Conservation (phyloP, 2,329 filamentous ascomycete species). For the Pseudogymnoascus pannorum region DNA sequence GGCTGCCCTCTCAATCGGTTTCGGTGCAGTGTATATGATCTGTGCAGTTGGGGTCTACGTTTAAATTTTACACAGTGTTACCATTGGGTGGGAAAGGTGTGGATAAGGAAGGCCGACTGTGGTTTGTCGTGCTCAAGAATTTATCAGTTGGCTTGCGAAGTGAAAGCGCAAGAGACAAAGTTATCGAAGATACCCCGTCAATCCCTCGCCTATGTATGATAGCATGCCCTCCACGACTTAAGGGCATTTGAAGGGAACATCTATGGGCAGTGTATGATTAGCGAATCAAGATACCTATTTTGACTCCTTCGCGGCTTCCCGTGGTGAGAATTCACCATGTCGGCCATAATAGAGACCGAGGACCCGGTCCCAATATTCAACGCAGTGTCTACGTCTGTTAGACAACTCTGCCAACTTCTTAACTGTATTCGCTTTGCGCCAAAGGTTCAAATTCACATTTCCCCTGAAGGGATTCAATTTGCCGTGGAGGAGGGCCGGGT, state of each 20-base stretch:
- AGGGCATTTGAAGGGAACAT: conserved; percentile 1
- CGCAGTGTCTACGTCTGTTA: conserved; percentile 69
- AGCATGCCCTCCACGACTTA: conserved; percentile 2
- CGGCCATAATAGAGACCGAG: conserved; percentile 20
- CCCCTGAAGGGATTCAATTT: conserved; percentile 77
- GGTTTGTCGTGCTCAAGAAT: not conserved
- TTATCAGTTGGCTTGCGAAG: conserved; percentile 3
- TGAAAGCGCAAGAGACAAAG: conserved; percentile 3
- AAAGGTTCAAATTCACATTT: conserved; percentile 64
- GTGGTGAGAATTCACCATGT: conserved; percentile 21
- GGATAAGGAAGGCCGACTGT: not conserved
- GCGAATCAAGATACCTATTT: conserved; percentile 9
- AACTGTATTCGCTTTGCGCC: conserved; percentile 50
- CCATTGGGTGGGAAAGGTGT: not conserved
- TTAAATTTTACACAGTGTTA: conserved; percentile 34
- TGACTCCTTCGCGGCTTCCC: not conserved
- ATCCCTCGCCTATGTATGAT: not conserved
- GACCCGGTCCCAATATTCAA: conserved; percentile 52
- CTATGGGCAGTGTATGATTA: conserved; percentile 7
- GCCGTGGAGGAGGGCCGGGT: conserved; percentile 81
- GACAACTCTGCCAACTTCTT: conserved; percentile 60
- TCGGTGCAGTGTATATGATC: conserved; percentile 97
- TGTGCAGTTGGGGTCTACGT: conserved; percentile 98
- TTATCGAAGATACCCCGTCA: not conserved
- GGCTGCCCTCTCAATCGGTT: conserved; percentile 79